A percentile compares a stretch with the other conserved stretches of the same genome.
Conservation (phyloP, 2,329 filamentous ascomycete species). For the Diaporthe helianthi region DNA sequence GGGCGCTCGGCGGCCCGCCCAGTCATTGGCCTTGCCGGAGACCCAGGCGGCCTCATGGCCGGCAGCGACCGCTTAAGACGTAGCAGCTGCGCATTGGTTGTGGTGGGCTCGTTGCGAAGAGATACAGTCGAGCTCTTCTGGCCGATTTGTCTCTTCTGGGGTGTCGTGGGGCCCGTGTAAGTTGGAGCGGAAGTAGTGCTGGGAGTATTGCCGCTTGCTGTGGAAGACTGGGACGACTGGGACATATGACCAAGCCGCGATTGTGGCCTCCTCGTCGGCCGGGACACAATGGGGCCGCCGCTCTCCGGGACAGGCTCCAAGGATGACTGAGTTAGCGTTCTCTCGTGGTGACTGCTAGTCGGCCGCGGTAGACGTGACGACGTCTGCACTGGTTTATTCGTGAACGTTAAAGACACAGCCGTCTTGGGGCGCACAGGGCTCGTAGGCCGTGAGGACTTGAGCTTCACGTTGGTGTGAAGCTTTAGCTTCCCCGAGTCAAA, state of each 20-base stretch:
- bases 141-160: slow-evolving; percentile 66
- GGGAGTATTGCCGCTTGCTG: slow-evolving; percentile 63
- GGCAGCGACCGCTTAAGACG: slow-evolving; percentile 72
- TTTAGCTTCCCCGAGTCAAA: slow-evolving; percentile 83
- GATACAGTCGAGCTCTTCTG: slow-evolving; percentile 61
- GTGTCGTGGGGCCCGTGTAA: slow-evolving; percentile 60
- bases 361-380: slow-evolving; percentile 82
- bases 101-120: slow-evolving; percentile 66
- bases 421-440: slow-evolving; percentile 77
- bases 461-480: slow-evolving; percentile 88
- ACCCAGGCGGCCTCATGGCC: slow-evolving; percentile 60
- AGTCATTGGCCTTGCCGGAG: slow-evolving; percentile 56
- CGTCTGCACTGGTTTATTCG: slow-evolving; percentile 70
- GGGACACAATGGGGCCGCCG: slow-evolving; percentile 70
- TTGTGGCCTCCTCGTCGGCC: slow-evolving; percentile 65
- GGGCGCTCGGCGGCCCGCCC: slow-evolving; percentile 61
- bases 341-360: slow-evolving; percentile 66
- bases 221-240: slow-evolving; percentile 68
- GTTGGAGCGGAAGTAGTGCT: slow-evolving; percentile 59
- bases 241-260: slow-evolving; percentile 73
- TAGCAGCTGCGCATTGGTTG: slow-evolving; percentile 69
- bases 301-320: slow-evolving; percentile 95
- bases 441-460: slow-evolving; percentile 73
- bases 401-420: slow-evolving; percentile 89
- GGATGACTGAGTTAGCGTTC: slow-evolving; percentile 71